phyloP scores from a whole-genome alignment of 176 grass and related monocot species.

The Bothriochloa decipiens region DNA sequence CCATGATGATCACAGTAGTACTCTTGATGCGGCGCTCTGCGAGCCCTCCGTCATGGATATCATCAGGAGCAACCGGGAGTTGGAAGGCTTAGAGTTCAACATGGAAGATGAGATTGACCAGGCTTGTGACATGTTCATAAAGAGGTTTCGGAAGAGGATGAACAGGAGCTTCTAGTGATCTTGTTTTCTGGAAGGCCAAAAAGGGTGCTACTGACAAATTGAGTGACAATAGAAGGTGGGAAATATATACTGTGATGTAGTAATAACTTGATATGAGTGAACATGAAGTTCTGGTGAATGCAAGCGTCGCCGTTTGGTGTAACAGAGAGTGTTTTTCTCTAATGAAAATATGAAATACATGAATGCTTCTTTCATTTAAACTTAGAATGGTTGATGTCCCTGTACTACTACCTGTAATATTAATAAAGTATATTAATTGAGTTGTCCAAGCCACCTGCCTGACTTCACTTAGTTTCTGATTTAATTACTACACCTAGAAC shows the following conservation, averaged over 20 bases:
- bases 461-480: neutral
- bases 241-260: neutral
- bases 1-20: conserved; percentile 10
- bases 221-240: conserved; percentile 16
- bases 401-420: neutral
- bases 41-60: conserved; percentile 66
- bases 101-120: conserved; percentile 81
- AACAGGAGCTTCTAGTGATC: conserved; percentile 36
- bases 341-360: neutral
- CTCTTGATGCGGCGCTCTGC: neutral
- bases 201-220: neutral
- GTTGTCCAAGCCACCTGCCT: neutral
- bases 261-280: neutral
- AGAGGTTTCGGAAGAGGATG: conserved; percentile 61
- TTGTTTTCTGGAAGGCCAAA: conserved; percentile 7
- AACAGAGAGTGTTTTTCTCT: conserved; percentile 18
- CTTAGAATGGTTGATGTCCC: neutral
- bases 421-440: neutral
- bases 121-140: conserved; percentile 79
- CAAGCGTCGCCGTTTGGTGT: neutral
- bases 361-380: conserved; percentile 21
- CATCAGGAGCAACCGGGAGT: conserved; percentile 62
- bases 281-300: neutral
- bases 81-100: conserved; percentile 62
- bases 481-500: neutral